Percentiles rank a stretch among this genome's conserved stretches.
phyloP scores from a whole-genome alignment of 1,139 yeast species.

The Nadsonia commutata region DNA sequence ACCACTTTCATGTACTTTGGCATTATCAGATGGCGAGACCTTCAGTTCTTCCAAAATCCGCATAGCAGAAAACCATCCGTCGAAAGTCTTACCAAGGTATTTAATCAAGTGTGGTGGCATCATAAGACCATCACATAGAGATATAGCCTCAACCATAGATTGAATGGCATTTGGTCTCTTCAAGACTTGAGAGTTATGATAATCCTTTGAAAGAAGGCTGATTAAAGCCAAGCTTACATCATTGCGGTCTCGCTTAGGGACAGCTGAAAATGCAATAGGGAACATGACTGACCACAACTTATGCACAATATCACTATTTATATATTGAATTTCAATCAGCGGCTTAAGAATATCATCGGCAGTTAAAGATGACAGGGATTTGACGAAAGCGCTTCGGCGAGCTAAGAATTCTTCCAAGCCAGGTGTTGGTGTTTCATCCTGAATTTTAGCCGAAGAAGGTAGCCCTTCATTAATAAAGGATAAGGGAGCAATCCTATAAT shows the following conservation, averaged over 20 bases:
- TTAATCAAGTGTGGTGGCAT: conserved; percentile 85
- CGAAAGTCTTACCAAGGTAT: conserved; percentile 72
- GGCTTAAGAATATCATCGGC: conserved; percentile 56
- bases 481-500: conserved; percentile 43
- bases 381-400: conserved; percentile 40
- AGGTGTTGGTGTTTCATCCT: conserved; percentile 10
- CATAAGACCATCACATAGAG: conserved; percentile 51
- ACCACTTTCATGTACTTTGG: conserved; percentile 69
- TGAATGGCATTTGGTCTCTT: conserved; percentile 79
- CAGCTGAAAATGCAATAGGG: conserved; percentile 61
- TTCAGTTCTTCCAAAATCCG: conserved; percentile 68
- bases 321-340: conserved; percentile 67
- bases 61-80: conserved; percentile 86
- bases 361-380: conserved; percentile 29
- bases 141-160: conserved; percentile 68
- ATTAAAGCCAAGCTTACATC: conserved; percentile 74
- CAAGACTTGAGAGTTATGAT: conserved; percentile 79
- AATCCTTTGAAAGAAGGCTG: conserved; percentile 72
- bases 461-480: conserved; percentile 30
- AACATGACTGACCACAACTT: conserved; percentile 75
- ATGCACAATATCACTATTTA: conserved; percentile 66
- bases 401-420: conserved; percentile 28
- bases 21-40: conserved; percentile 48
- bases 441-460: conserved; percentile 9
- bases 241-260: conserved; percentile 66